phyloP scores from a whole-genome alignment of 1,139 yeast genomes.

The Candida sanyaensis region DNA sequence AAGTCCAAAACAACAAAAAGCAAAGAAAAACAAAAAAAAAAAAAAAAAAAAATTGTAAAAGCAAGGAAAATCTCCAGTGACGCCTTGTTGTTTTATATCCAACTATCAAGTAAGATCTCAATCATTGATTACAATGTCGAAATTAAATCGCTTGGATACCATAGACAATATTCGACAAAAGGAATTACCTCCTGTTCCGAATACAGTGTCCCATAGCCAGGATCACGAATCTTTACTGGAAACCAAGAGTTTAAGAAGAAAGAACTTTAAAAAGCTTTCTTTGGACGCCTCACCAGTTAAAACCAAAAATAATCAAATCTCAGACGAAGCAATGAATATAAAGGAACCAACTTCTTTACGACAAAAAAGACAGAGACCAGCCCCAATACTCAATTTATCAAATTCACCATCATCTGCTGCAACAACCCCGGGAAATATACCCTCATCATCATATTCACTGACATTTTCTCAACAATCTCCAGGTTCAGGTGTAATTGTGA shows the following conservation, averaged over 20 bases:
- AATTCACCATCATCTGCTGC: slow-evolving; percentile 8
- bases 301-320: neutral
- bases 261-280: slow-evolving; percentile 73
- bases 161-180: slow-evolving; percentile 35
- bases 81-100: neutral
- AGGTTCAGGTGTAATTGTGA: slow-evolving; percentile 9
- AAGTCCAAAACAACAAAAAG: neutral
- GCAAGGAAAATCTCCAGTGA: neutral
- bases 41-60: neutral
- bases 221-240: slow-evolving; percentile 27
- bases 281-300: slow-evolving; percentile 30
- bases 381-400: slow-evolving; percentile 25
- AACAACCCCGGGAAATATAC: slow-evolving; percentile 7
- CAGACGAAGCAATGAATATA: slow-evolving; percentile 12
- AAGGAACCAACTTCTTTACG: slow-evolving; percentile 17
- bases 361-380: slow-evolving; percentile 22
- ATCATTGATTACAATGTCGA: slow-evolving; percentile 1
- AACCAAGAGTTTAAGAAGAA: slow-evolving; percentile 65
- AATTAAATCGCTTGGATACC: slow-evolving; percentile 29
- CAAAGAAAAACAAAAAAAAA: too few relatives aligned
- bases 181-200: slow-evolving; percentile 34
- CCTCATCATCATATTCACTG: slow-evolving; percentile 3
- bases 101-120: neutral
- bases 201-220: neutral
- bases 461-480: slow-evolving; percentile 7